Evolutionary conservation across 2,329 filamentous ascomycete genomes (phyloP).

Genomic region (Alternaria ethzedia): DNA sequence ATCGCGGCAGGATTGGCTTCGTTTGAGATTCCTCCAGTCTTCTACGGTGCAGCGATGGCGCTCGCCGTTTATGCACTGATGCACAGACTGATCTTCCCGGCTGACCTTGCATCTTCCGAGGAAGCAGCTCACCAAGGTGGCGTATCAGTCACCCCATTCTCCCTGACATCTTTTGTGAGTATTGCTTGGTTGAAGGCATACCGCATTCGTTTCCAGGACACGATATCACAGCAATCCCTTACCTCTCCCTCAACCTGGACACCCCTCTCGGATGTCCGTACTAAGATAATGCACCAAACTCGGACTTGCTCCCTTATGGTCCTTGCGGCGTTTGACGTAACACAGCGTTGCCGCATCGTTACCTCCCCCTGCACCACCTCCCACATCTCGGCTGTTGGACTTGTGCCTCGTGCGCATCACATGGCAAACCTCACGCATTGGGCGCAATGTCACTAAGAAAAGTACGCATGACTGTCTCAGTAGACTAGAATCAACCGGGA

Average conservation of each 20-base stretch:
- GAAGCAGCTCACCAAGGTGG: slow-evolving; percentile 4
- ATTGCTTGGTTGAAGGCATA: not conserved
- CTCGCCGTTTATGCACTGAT: slow-evolving; percentile 2
- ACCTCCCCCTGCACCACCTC: slow-evolving; percentile 4
- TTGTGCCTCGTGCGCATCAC: slow-evolving; percentile 9
- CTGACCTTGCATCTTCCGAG: slow-evolving; percentile 10
- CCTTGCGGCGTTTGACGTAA: not conserved
- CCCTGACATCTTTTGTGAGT: not conserved
- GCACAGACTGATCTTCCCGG: slow-evolving; percentile 6
- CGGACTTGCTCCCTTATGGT: not conserved
- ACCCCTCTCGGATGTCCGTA: not conserved
- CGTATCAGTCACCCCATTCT: not conserved
- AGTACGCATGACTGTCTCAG: not conserved
- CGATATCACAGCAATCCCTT: not conserved
- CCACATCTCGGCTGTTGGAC: slow-evolving; percentile 5
- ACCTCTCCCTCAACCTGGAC: not conserved
- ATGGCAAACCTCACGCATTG: slow-evolving; percentile 7
- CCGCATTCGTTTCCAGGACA: not conserved
- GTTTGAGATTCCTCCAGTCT: slow-evolving; percentile 7
- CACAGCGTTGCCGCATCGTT: not conserved
- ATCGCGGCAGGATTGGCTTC: not conserved
- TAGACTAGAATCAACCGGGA: not conserved
- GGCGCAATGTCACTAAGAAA: slow-evolving; percentile 1
- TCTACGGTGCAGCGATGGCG: slow-evolving; percentile 6
- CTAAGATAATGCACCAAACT: not conserved